phyloP scores from a whole-genome alignment of 2,329 filamentous ascomycete species.

The Thelonectria rubi region DNA sequence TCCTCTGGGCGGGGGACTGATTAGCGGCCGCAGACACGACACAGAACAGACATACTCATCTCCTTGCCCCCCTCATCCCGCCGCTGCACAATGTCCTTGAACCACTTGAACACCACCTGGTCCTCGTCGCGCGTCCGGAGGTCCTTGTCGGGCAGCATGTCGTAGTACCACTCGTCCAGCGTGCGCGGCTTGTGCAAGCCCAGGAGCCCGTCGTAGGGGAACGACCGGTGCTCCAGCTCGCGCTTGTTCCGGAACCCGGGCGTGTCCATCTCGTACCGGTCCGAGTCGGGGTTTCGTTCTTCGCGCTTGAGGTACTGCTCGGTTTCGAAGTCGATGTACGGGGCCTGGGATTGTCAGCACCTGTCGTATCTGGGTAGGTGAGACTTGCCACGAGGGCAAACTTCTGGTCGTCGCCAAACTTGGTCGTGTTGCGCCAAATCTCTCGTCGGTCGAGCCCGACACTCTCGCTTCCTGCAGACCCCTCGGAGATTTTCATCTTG shows the following conservation, averaged over 20 bases:
- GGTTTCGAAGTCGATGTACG: slow-evolving; percentile 17
- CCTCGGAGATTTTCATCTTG: neutral
- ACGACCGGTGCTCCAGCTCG: slow-evolving; percentile 11
- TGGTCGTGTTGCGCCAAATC: neutral
- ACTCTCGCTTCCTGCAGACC: neutral
- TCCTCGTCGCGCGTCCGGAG: slow-evolving; percentile 9
- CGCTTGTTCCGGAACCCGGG: neutral
- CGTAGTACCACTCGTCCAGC: slow-evolving; percentile 22
- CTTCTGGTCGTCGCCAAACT: neutral
- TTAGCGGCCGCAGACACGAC: neutral
- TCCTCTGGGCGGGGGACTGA: neutral
- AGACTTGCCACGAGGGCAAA: slow-evolving; percentile 7
- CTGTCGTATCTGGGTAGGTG: neutral
- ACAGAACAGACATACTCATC: neutral
- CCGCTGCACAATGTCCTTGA: neutral
- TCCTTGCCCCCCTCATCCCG: neutral
- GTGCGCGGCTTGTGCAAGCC: slow-evolving; percentile 23
- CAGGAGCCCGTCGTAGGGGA: neutral
- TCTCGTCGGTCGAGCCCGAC: neutral
- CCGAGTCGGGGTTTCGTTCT: neutral
- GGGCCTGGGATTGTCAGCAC: neutral
- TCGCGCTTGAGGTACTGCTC: slow-evolving; percentile 7
- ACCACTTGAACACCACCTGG: slow-evolving; percentile 25
- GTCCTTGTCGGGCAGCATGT: neutral
- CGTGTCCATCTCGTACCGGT: neutral